Conservation (phyloP, 345 rosid genomes). For the Aegle marmelos region DNA sequence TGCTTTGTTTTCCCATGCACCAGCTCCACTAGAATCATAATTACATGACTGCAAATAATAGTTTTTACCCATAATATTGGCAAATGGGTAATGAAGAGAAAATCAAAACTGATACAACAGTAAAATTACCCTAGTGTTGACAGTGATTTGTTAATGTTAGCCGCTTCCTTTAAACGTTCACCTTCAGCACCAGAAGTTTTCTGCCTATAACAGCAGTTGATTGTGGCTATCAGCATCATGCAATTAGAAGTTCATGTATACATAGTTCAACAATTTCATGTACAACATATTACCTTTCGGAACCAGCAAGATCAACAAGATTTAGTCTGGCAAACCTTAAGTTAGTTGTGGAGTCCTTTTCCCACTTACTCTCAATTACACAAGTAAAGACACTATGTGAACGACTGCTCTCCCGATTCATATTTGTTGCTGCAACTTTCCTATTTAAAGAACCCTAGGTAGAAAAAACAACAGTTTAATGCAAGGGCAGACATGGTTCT, state of each 20-base stretch:
- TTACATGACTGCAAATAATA: constrained; percentile 74
- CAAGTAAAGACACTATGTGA: constrained; percentile 95
- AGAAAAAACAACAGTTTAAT: constrained; percentile 10
- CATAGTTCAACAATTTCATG: constrained; percentile 11
- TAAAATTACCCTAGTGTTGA: constrained; percentile 83
- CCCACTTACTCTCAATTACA: constrained; percentile 92
- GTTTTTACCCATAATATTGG: background rate
- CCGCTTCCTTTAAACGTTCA: constrained; percentile 96
- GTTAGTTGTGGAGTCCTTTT: constrained; percentile 82
- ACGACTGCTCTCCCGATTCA: constrained; percentile 96
- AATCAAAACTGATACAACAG: background rate
- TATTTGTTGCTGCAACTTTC: constrained; percentile 91
- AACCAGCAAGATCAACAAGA: constrained; percentile 94
- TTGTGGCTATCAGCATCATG: background rate
- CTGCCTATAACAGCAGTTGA: constrained; percentile 52
- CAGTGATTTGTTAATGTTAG: constrained; percentile 88
- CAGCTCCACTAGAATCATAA: constrained; percentile 92
- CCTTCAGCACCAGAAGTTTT: constrained; percentile 99
- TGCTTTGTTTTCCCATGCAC: constrained; percentile 80
- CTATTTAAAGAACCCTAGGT: constrained; percentile 80
- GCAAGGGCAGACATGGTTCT: constrained; percentile 2
- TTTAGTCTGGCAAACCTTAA: constrained; percentile 88
- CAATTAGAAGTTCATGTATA: constrained; percentile 9
- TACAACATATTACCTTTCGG: constrained; percentile 63
- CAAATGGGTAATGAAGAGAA: background rate